Conservation (phyloP, 139 green algal genomes). For the Haematococcus lacustris region DNA sequence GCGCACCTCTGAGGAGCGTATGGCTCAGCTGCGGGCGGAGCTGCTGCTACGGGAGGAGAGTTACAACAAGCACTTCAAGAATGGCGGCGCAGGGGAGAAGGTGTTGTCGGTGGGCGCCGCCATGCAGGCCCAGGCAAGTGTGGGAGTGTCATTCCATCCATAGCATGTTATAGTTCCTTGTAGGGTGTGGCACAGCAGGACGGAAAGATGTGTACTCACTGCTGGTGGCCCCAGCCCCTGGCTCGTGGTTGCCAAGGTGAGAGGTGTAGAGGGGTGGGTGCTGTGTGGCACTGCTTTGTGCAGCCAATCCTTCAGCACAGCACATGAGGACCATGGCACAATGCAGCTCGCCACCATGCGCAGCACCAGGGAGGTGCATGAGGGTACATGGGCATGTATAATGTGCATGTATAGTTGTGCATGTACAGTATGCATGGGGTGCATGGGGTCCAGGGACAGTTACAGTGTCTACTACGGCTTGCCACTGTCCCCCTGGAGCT, state of each 20-base stretch:
- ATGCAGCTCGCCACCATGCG: too few relatives aligned
- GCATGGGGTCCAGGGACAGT: too few relatives aligned
- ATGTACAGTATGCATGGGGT: too few relatives aligned
- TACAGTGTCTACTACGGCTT: background rate
- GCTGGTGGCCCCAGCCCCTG: background rate
- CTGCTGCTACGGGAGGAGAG: conserved; percentile 66
- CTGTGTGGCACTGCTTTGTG: too few relatives aligned
- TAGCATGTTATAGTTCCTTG: background rate
- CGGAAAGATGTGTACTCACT: background rate
- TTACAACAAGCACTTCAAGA: conserved; percentile 73
- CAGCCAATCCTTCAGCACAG: too few relatives aligned
- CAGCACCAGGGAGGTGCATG: too few relatives aligned
- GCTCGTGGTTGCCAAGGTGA: background rate
- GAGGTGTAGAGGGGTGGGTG: too few relatives aligned
- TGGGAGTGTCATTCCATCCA: background rate
- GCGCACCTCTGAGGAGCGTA: conserved; percentile 39
- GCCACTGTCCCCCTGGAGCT: background rate
- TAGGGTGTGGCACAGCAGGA: background rate
- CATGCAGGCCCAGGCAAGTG: conserved; percentile 29
- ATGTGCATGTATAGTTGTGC: too few relatives aligned
- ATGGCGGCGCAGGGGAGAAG: conserved; percentile 44
- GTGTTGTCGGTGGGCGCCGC: conserved; percentile 45
- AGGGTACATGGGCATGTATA: too few relatives aligned
- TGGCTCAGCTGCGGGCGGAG: conserved; percentile 47
- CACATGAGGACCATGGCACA: too few relatives aligned